Conservation (phyloP, 164 flowering plant genomes). For the Macadamia tetraphylla region DNA sequence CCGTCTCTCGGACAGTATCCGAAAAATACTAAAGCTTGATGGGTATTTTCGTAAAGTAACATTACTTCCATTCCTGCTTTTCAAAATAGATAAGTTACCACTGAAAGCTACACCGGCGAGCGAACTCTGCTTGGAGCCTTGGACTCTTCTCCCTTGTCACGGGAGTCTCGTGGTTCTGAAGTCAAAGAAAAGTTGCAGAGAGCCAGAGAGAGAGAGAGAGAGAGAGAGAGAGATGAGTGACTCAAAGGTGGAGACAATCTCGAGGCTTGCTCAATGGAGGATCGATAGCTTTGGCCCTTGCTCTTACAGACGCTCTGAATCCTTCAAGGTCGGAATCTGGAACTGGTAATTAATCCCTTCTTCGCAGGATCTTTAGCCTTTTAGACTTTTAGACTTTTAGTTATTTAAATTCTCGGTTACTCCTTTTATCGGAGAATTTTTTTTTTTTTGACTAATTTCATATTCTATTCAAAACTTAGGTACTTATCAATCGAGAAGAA, state of each 20-base stretch:
- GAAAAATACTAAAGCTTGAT: no score
- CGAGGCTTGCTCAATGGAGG: constrained; percentile 84
- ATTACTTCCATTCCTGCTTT: no score
- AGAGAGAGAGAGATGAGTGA: constrained; percentile 20
- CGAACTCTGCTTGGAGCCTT: no score
- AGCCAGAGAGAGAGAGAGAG: neutral
- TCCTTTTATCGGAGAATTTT: neutral
- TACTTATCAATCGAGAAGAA: constrained; percentile 75
- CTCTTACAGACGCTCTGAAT: constrained; percentile 70
- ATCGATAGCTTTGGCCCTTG: constrained; percentile 70
- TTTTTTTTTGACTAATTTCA: no score
- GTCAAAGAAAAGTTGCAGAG: no score
- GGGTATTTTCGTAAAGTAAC: no score
- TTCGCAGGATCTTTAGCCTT: neutral
- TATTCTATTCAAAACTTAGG: constrained; percentile 28
- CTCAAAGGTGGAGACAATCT: constrained; percentile 39
- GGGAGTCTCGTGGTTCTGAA: no score
- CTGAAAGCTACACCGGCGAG: no score
- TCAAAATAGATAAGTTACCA: no score
- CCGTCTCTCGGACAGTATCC: no score
- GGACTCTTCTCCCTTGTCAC: no score
- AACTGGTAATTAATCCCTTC: constrained; percentile 57
- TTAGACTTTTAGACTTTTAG: neutral
- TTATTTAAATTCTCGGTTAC: neutral
- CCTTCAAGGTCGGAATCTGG: constrained; percentile 87